Evolutionary conservation across 805 yeast genomes (phyloP).

Genomic region (Jamesozyma piceae): DNA sequence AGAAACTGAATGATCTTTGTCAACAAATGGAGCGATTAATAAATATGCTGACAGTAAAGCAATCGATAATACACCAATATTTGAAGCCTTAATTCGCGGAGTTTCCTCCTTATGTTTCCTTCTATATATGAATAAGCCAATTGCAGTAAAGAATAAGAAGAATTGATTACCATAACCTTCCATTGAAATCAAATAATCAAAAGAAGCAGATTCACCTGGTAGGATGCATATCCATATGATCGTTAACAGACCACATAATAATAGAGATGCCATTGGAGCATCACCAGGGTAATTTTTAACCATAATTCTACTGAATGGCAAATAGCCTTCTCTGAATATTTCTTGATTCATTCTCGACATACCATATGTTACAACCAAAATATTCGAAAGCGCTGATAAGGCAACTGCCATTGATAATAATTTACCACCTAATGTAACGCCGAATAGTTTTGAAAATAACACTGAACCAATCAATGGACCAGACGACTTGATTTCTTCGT

Average conservation of each 20-base stretch:
- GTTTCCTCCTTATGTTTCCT: constrained; percentile 35
- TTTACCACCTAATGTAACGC: constrained; percentile 42
- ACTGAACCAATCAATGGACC: constrained; percentile 54
- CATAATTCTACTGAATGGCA: constrained; percentile 44
- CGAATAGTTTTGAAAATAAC: constrained; percentile 47
- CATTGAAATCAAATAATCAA: constrained; percentile 36
- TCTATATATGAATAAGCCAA: constrained; percentile 50
- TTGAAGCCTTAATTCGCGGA: constrained; percentile 45
- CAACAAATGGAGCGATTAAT: constrained; percentile 38
- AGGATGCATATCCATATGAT: constrained; percentile 27
- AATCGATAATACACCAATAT: constrained; percentile 40
- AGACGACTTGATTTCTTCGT: constrained; percentile 42
- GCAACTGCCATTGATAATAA: constrained; percentile 50
- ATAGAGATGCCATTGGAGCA: constrained; percentile 46
- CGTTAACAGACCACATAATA: constrained; percentile 29
- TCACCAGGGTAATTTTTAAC: constrained; percentile 48
- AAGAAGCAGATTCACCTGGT: constrained; percentile 32
- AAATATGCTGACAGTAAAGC: constrained; percentile 40
- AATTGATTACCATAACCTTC: constrained; percentile 41
- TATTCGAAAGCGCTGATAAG: constrained; percentile 52
- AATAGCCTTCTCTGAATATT: constrained; percentile 51
- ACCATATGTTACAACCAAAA: constrained; percentile 51
- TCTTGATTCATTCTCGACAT: constrained; percentile 57
- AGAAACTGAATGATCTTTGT: constrained; percentile 9
- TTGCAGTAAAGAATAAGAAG: constrained; percentile 42